Evolutionary conservation across 805 yeast genomes (phyloP).

Genomic region (Kodamaea fukazawae): DNA sequence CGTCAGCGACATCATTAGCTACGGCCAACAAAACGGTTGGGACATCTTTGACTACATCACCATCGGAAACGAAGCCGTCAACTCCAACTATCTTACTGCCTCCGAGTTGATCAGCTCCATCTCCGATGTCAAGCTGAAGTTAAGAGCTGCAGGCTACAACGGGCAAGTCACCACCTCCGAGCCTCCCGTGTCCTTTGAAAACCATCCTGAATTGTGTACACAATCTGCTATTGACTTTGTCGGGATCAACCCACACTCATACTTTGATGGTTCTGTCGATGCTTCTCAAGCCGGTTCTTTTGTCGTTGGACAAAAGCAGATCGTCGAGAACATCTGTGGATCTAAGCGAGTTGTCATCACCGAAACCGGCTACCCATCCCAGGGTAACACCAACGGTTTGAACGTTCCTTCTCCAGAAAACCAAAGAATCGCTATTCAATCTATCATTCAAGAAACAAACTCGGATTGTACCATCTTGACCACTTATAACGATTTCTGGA

Average conservation of each 20-base stretch:
- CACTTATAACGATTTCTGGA: slow-evolving; percentile 86
- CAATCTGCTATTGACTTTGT: slow-evolving; percentile 72
- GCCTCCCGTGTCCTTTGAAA: slow-evolving; percentile 73
- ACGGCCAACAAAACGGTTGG: slow-evolving; percentile 58
- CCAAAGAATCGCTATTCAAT: slow-evolving; percentile 65
- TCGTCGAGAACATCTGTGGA: slow-evolving; percentile 57
- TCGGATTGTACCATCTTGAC: slow-evolving; percentile 69
- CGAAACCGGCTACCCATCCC: slow-evolving; percentile 88
- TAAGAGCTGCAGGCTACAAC: slow-evolving; percentile 67
- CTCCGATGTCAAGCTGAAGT: slow-evolving; percentile 53
- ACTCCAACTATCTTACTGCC: slow-evolving; percentile 58
- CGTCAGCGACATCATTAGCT: slow-evolving; percentile 50
- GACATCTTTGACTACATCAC: slow-evolving; percentile 72
- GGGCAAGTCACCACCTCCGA: slow-evolving; percentile 84
- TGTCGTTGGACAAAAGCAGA: slow-evolving; percentile 57
- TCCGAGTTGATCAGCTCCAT: slow-evolving; percentile 65
- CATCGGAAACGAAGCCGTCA: slow-evolving; percentile 86
- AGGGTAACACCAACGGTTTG: slow-evolving; percentile 67
- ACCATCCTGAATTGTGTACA: slow-evolving; percentile 66
- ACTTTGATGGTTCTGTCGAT: slow-evolving; percentile 61
- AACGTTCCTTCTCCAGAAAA: slow-evolving; percentile 70
- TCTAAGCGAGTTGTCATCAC: slow-evolving; percentile 58
- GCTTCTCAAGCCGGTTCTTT: slow-evolving; percentile 74
- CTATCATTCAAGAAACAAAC: slow-evolving; percentile 57
- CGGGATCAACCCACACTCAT: slow-evolving; percentile 85